phyloP scores from a whole-genome alignment of 805 yeast species.

The Cyberlindnera lachancei region DNA sequence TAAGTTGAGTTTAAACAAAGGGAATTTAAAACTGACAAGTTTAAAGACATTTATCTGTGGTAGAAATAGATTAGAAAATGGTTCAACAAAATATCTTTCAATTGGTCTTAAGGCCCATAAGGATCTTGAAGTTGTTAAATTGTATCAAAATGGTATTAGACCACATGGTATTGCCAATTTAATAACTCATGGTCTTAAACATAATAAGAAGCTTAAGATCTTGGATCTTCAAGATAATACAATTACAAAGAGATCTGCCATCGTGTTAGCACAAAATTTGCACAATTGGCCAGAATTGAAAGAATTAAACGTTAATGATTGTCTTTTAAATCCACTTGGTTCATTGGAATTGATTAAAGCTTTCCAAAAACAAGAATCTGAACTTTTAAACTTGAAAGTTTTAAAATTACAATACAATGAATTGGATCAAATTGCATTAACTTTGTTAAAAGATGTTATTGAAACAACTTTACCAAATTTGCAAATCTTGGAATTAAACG shows the following conservation, averaged over 20 bases:
- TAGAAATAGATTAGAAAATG: constrained; percentile 93
- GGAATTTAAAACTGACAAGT: constrained; percentile 34
- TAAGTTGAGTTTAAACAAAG: constrained; percentile 60
- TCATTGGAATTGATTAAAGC: constrained; percentile 47
- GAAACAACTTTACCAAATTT: constrained; percentile 50
- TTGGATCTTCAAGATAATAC: constrained; percentile 95
- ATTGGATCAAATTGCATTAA: constrained; percentile 59
- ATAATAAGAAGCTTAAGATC: constrained; percentile 51
- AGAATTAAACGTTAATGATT: constrained; percentile 85
- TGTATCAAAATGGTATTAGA: constrained; percentile 96
- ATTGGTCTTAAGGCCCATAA: constrained; percentile 78
- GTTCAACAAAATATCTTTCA: constrained; percentile 80
- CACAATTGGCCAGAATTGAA: constrained; percentile 55
- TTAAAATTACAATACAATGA: constrained; percentile 87
- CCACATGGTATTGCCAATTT: constrained; percentile 82
- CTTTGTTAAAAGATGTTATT: constrained; percentile 48
- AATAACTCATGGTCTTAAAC: constrained; percentile 61
- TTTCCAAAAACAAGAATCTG: constrained; percentile 33
- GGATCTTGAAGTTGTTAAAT: constrained; percentile 61
- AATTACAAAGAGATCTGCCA: constrained; percentile 63
- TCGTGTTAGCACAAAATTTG: constrained; percentile 55
- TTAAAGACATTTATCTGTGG: constrained; percentile 92
- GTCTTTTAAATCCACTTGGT: constrained; percentile 77
- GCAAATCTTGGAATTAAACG: constrained; percentile 74
- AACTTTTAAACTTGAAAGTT: constrained; percentile 37